phyloP scores from a whole-genome alignment of 257 asterid species.

The Prunella vulgaris region DNA sequence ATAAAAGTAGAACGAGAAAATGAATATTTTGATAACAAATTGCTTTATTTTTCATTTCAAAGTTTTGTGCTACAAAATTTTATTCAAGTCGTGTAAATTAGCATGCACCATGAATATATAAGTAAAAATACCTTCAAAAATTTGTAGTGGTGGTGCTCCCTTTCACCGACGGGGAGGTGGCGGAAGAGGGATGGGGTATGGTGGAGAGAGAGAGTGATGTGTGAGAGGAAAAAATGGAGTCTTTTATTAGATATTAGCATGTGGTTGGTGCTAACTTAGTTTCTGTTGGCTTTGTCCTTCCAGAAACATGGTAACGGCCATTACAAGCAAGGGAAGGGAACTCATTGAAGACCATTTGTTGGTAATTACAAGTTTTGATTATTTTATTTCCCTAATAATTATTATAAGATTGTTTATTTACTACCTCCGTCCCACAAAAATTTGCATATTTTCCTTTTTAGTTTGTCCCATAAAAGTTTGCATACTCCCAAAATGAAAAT shows the following conservation, averaged over 20 bases:
- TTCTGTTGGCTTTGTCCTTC: slow-evolving; percentile 22
- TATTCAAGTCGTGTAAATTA: too few species aligned
- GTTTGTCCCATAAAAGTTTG: too few species aligned
- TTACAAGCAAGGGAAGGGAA: slow-evolving; percentile 25
- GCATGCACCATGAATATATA: too few species aligned
- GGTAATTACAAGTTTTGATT: background rate
- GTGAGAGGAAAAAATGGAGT: slow-evolving; percentile 28
- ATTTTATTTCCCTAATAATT: background rate
- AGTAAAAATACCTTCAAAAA: background rate
- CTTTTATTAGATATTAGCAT: slow-evolving; percentile 19
- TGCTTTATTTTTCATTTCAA: background rate
- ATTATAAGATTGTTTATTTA: too few species aligned
- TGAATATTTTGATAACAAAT: background rate
- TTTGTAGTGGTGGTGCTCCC: background rate
- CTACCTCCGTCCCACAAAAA: too few species aligned
- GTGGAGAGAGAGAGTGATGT: slow-evolving; percentile 13
- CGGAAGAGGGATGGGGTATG: slow-evolving; percentile 2
- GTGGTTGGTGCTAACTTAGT: slow-evolving; percentile 30
- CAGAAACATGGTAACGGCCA: slow-evolving; percentile 21
- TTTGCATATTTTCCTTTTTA: too few species aligned
- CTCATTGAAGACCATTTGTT: background rate
- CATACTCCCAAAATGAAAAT: too few species aligned
- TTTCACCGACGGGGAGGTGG: background rate
- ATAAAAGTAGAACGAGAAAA: background rate
- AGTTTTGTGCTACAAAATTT: background rate